phyloP scores from a whole-genome alignment of 257 asterid species.

The Solanum pennellii region DNA sequence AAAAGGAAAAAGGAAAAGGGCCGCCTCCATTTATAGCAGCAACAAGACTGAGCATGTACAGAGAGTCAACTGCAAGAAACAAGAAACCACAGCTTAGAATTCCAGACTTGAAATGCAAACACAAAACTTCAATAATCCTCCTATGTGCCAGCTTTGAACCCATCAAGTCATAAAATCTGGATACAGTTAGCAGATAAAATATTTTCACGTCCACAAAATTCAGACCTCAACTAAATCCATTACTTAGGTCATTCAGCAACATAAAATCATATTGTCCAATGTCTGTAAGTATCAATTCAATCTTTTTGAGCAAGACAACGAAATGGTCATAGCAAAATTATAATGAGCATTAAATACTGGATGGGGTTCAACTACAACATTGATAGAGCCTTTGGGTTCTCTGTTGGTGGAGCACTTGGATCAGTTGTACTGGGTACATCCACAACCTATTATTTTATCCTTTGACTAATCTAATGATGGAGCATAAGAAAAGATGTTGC shows the following conservation, averaged over 20 bases:
- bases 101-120: not conserved
- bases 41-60: not conserved
- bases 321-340: not conserved
- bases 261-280: too few species aligned
- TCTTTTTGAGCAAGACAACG: not conserved
- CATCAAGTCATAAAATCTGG: too few species aligned
- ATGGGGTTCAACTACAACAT: not conserved
- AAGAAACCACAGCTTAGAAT: not conserved
- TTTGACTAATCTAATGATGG: not conserved
- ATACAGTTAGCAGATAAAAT: too few species aligned
- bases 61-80: not conserved
- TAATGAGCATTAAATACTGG: not conserved
- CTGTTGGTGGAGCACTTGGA: not conserved
- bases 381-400: not conserved
- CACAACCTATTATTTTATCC: not conserved
- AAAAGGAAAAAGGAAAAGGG: not conserved
- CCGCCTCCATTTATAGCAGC: not conserved
- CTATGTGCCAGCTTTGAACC: too few species aligned
- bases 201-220: too few species aligned
- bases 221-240: too few species aligned
- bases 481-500: not conserved
- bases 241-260: too few species aligned
- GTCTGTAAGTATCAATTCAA: not conserved
- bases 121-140: too few species aligned
- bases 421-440: not conserved